Conservation (phyloP, 75 land plant species). For the Picea glauca region DNA sequence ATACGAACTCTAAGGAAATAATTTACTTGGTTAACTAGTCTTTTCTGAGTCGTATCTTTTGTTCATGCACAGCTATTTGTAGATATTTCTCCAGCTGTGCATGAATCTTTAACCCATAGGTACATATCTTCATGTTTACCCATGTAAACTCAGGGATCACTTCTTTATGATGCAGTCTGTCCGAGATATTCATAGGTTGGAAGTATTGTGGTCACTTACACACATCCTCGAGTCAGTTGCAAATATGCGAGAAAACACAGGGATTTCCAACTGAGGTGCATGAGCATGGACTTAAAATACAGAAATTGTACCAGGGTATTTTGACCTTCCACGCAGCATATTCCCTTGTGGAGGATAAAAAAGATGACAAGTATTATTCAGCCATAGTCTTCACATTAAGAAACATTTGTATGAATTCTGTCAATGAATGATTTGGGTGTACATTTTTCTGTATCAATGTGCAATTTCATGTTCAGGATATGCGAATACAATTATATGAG, state of each 20-base stretch:
- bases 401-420: background rate
- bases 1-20: background rate
- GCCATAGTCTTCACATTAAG: background rate
- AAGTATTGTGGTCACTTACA: conserved; percentile 56
- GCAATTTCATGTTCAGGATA: no score
- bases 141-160: background rate
- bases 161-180: conserved; percentile 35
- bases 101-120: background rate
- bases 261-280: background rate
- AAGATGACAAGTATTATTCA: background rate
- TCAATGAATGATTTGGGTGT: conserved; percentile 3
- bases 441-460: no score
- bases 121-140: background rate
- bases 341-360: background rate
- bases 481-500: background rate
- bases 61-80: background rate
- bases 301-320: background rate
- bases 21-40: background rate
- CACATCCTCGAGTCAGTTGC: conserved; percentile 44
- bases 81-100: background rate
- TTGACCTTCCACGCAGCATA: background rate
- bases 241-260: background rate
- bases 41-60: background rate
- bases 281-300: background rate
- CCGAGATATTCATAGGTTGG: conserved; percentile 43